A percentile compares a stretch with the other conserved stretches of the same genome.
Conservation (phyloP, 805 yeast species). For the Cephaloascus albidus region DNA sequence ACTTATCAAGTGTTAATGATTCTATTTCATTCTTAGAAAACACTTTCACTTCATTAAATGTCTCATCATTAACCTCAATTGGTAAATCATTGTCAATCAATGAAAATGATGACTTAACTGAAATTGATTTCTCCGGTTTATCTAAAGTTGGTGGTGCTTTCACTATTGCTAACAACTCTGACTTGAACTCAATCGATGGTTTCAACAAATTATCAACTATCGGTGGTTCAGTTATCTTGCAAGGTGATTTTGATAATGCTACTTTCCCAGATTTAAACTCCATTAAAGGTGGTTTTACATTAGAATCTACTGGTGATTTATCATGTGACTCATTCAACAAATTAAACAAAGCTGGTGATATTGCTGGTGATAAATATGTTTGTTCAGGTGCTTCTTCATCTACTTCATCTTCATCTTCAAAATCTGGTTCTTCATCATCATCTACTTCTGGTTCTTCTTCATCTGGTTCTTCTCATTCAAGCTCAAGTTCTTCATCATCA, state of each 20-base stretch:
- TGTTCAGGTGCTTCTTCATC: constrained; percentile 58
- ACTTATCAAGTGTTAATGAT: constrained; percentile 66
- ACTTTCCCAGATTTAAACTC: constrained; percentile 62
- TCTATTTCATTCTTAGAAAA: constrained; percentile 76
- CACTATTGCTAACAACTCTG: constrained; percentile 76
- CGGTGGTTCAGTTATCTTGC: constrained; percentile 80
- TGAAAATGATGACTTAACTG: constrained; percentile 65
- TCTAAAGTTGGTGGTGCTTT: constrained; percentile 88
- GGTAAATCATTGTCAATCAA: constrained; percentile 77
- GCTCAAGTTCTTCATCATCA: constrained; percentile 23
- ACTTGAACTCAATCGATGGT: constrained; percentile 55
- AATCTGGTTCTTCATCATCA: constrained; percentile 12
- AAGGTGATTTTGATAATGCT: constrained; percentile 77
- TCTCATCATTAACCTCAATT: constrained; percentile 46
- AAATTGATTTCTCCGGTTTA: constrained; percentile 60
- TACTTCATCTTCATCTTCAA: constrained; percentile 28
- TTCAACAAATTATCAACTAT: constrained; percentile 66
- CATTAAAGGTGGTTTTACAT: constrained; percentile 87
- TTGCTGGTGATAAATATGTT: constrained; percentile 83
- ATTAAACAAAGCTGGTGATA: constrained; percentile 68
- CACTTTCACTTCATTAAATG: constrained; percentile 46
- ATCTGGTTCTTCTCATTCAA: constrained; percentile 12
- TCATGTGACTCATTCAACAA: constrained; percentile 71
- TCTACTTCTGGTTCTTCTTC: constrained; percentile 13
- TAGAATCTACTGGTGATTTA: constrained; percentile 70